Evolutionary conservation across 176 grass and related monocot genomes (phyloP), one percentile per base, ranked within the genome.

Genomic region (Thinopyrum elongatum): DNA sequence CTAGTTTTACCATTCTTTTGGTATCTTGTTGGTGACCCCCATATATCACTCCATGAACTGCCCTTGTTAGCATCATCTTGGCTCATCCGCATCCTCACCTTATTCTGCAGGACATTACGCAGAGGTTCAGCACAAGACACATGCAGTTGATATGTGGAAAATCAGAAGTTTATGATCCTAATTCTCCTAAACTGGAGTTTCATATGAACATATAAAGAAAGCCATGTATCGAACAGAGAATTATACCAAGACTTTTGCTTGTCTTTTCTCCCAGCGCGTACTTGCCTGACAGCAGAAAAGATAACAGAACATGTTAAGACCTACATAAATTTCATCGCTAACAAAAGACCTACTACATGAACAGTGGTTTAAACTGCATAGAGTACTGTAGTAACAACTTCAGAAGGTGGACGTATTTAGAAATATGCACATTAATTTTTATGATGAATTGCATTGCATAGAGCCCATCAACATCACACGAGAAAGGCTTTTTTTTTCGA

Each of bases 171-270:
- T 57, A 31, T 68, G 14, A 8, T 65, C 12, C 12, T 34, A 58
- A 19, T 15, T 36, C 14, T 59, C 17, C 64, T 12, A 63, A 25
- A 61, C 16, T 78, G 47, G 46, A 79, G 11, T 61, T 81, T 74
- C 22, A 14, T 13, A 47, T 34, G 33, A 62, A 75, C 0, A 62
- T 80, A 58, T 65, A 42, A 73, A 31, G 10, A 87, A 87, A 38
- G 11, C 5, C 8, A 21, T 67, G 25, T 83, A 82, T 77, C 8
- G 75, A 74, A 68, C 27, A 88, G 59, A 80, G 78, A 84, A 85
- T 34, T 42, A n/a, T 94, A 93, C 97, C 94, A 96, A 82, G 61
- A 99, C 94, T 94, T 99, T 93, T 76, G 94, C 89, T 67, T 99
- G 97, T 83, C 94, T 87, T 88, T 94, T 99, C 79, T 99, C 84